Evolutionary conservation across 2,329 filamentous ascomycete species (phyloP).

Genomic region (Trichoderma citrinoviride): DNA sequence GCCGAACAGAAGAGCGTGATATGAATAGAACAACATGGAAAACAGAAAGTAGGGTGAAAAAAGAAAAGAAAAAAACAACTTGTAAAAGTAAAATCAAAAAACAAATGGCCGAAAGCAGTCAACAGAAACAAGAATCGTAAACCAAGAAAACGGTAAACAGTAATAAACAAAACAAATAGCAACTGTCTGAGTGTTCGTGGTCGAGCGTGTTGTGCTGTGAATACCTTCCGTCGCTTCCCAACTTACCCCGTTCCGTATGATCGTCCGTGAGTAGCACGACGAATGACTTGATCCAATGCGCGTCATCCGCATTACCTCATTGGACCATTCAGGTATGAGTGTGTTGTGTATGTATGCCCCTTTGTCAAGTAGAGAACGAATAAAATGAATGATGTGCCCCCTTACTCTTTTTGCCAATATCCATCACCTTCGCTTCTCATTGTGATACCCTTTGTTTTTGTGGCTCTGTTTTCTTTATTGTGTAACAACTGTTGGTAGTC

Average conservation of each 20-base stretch:
- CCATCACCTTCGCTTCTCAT: neutral
- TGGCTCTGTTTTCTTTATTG: neutral
- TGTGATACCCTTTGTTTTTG: neutral
- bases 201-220: slow-evolving; percentile 11
- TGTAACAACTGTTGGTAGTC: neutral
- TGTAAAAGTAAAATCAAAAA: neutral
- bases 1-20: slow-evolving; percentile 8
- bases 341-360: neutral
- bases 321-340: neutral
- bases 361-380: slow-evolving; percentile 6
- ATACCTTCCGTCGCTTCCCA: slow-evolving; percentile 6
- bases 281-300: neutral
- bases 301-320: neutral
- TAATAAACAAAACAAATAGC: neutral
- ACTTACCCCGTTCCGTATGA: slow-evolving; percentile 8
- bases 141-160: slow-evolving; percentile 15
- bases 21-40: neutral
- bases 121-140: neutral
- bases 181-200: slow-evolving; percentile 7
- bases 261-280: neutral
- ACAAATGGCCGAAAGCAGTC: neutral
- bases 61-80: neutral
- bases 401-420: too few relatives aligned
- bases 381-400: neutral
- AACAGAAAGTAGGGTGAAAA: neutral